Percentiles rank a stretch among this genome's conserved stretches.
These are phyloP conservation scores for Teunomyces stri DNA, from an alignment of 805 yeast species.

Conservation along the genomic window DNA sequence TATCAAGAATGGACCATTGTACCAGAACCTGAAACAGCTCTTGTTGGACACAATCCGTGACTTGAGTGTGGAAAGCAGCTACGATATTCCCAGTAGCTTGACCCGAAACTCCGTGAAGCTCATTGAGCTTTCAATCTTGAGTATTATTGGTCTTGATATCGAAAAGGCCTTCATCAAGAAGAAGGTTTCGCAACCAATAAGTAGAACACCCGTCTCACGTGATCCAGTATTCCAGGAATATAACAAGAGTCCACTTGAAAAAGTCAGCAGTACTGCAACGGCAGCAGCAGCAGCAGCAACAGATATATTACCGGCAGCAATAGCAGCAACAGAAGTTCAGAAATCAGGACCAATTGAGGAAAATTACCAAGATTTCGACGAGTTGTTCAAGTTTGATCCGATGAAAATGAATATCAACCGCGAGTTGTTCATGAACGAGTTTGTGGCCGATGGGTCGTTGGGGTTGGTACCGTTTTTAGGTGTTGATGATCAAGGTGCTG, in stretches of 20 bases:
- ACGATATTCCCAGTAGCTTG: slow-evolving; percentile 60
- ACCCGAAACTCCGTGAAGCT: slow-evolving; percentile 55
- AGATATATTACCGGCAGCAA: no score
- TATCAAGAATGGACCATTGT: slow-evolving; percentile 77
- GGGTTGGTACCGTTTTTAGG: slow-evolving; percentile 71
- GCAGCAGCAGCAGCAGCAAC: not conserved
- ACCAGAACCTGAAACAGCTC: slow-evolving; percentile 63
- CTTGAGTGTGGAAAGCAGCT: slow-evolving; percentile 48
- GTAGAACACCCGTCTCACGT: slow-evolving; percentile 23
- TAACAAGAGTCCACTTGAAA: slow-evolving; percentile 3
- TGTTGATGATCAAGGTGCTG: slow-evolving; percentile 19
- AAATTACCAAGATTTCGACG: not conserved
- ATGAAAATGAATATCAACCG: slow-evolving; percentile 31
- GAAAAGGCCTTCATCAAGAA: slow-evolving; percentile 19
- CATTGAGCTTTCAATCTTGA: slow-evolving; percentile 57
- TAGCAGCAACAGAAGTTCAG: not conserved
- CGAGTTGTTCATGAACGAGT: slow-evolving; percentile 42
- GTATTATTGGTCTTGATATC: slow-evolving; percentile 55
- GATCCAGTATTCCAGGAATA: slow-evolving; percentile 10
- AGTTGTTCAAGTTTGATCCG: slow-evolving; percentile 37
- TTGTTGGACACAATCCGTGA: slow-evolving; percentile 50
- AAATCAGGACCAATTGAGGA: not conserved
- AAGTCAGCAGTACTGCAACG: not conserved
- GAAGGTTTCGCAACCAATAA: slow-evolving; percentile 18
- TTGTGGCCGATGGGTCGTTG: slow-evolving; percentile 79